Evolutionary conservation across 169 alveolate species (phyloP), one percentile per base, ranked within the genome.

Genomic region (Plasmodium vivax): DNA sequence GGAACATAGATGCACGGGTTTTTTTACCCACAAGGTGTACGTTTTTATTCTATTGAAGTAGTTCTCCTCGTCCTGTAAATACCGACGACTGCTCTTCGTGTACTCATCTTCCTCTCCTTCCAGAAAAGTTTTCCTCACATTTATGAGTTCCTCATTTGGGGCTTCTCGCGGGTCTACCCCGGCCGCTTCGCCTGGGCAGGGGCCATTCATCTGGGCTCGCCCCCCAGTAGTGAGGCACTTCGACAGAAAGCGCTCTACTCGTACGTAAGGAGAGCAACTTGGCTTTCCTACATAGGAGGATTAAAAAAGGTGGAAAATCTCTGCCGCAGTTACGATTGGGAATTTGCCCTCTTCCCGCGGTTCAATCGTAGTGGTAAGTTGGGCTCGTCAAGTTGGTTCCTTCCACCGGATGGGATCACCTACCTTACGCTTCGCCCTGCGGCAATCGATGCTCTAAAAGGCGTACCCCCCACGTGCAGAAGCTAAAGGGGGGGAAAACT

Each of bases 1-100:
- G 2, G 94, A 62, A 62, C 84, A 81, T 41, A 90, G 72, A 74
- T 90, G 94, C 62, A 56, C 56, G 14, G 94, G 94, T 45, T 90
- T 90, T 32, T 45, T 80, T 80, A 82, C 32, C 94, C 94, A 90
- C 30, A 14, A 4, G 19, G 30, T 90, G 83, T 43, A 90, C 19
- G 94, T 90, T 62, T 81, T 58, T 41, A 90, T 34, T 82, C 94
- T 32, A 62, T 90, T 90, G n/a, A 81, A 36, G 58, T 80, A 90
- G 7, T 77, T 62, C 54, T 36, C 23, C 47, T 74, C 43, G 73
- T 90, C 79, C 8, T 81, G 14, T 68, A 90, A 1, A 81, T 90
- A 90, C 3, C 36, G 51, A n/a, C 54, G 82, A 27, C 32, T 51
- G 68, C 73, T 83, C 62, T 47, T 74, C 54, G 43, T 81, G 43